These are phyloP conservation scores for Pinus taeda DNA, from an alignment of 75 land plant species.

Conservation along the genomic window DNA sequence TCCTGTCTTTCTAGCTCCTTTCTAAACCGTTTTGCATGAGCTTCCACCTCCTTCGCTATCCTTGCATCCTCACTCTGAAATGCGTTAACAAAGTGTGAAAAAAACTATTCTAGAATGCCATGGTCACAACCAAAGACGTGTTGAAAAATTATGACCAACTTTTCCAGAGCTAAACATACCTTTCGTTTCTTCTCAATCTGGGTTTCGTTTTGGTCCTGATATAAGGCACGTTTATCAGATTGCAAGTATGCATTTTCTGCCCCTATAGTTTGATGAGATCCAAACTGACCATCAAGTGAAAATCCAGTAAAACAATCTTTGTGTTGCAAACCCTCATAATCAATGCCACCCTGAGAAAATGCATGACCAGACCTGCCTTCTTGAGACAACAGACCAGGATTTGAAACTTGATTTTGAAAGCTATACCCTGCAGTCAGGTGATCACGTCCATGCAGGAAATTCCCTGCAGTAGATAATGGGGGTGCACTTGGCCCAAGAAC, in stretches of 20 bases:
- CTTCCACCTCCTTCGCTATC: slow-evolving; percentile 71
- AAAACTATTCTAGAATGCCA: background rate
- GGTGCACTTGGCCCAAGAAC: slow-evolving; percentile 22
- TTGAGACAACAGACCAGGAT: slow-evolving; percentile 24
- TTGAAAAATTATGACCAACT: background rate
- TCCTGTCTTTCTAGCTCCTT: slow-evolving; percentile 88
- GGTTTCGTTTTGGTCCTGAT: slow-evolving; percentile 37
- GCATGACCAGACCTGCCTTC: slow-evolving; percentile 30
- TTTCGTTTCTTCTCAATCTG: slow-evolving; percentile 68
- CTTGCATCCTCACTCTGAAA: slow-evolving; percentile 81
- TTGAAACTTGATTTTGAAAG: slow-evolving; percentile 31
- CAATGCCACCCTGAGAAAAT: slow-evolving; percentile 21
- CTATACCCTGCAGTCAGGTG: slow-evolving; percentile 17
- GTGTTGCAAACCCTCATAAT: slow-evolving; percentile 19
- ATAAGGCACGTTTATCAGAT: slow-evolving; percentile 27
- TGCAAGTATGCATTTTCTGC: slow-evolving; percentile 25
- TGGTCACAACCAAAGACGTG: background rate
- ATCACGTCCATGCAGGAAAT: slow-evolving; percentile 32
- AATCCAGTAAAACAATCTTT: slow-evolving; percentile 12
- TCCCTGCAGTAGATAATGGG: slow-evolving; percentile 17
- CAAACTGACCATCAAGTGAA: slow-evolving; percentile 29
- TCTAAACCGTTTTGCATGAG: slow-evolving; percentile 62
- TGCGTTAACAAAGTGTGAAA: background rate
- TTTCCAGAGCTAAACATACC: slow-evolving; percentile 19
- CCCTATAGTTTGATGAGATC: slow-evolving; percentile 21